Conservation (phyloP, 306 rosid species). For the Trichosanthes truncata region DNA sequence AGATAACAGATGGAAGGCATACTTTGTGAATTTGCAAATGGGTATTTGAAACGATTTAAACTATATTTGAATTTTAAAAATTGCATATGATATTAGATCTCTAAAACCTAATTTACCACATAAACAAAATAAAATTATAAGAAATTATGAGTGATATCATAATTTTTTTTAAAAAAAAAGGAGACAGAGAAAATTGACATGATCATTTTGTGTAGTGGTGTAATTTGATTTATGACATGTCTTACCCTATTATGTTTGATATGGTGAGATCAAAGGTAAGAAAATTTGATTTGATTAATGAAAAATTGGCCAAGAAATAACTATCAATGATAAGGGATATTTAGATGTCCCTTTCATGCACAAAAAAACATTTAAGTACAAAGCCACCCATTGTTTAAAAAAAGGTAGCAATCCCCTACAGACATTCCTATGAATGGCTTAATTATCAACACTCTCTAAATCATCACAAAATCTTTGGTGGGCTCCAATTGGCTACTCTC, state of each 20-base stretch:
- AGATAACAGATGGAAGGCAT: no score
- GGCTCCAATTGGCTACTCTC: not conserved
- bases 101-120: not conserved
- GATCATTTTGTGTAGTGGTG: not conserved
- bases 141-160: not conserved
- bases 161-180: not conserved
- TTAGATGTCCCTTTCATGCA: not conserved
- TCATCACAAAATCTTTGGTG: conserved; percentile 5
- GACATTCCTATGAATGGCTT: not conserved
- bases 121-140: not conserved
- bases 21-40: no score
- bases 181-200: not conserved
- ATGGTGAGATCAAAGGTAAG: not conserved
- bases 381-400: not conserved
- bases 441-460: not conserved
- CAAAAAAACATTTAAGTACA: not conserved
- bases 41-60: no score
- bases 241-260: not conserved
- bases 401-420: not conserved
- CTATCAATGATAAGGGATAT: not conserved
- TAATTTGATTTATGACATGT: not conserved
- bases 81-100: not conserved
- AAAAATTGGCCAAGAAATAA: not conserved
- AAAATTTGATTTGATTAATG: not conserved
- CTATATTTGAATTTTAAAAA: not conserved